Conservation (phyloP, 495 filamentous ascomycete species). For the Penicillium coffeae region DNA sequence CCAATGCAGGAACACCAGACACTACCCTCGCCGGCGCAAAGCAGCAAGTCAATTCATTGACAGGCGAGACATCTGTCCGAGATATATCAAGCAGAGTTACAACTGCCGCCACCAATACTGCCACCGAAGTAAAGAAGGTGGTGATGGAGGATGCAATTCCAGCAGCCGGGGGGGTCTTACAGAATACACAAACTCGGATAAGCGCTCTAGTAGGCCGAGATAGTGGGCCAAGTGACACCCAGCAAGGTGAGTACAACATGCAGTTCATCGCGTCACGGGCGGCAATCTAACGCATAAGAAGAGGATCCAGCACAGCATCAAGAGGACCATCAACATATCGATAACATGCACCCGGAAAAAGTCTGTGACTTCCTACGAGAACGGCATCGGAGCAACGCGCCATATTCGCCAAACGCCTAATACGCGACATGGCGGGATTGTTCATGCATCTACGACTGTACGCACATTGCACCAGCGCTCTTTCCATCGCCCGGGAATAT, state of each 20-base stretch:
- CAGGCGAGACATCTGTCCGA: neutral
- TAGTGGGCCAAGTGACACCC: neutral
- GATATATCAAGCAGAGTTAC: neutral
- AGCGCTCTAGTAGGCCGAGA: neutral
- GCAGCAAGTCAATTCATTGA: neutral
- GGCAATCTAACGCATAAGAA: no score
- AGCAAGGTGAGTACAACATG: neutral
- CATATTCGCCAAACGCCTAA: neutral
- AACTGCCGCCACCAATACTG: neutral
- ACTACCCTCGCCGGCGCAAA: neutral
- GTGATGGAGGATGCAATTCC: neutral
- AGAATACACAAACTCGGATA: neutral
- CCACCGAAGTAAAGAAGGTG: neutral
- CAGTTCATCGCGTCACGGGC: no score
- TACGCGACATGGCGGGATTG: no score
- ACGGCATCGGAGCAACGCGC: conserved; percentile 4
- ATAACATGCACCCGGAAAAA: conserved; percentile 2
- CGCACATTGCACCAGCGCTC: no score
- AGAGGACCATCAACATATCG: conserved; percentile 4
- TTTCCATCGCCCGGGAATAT: no score
- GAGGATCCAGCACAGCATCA: neutral
- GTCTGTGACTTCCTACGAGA: conserved; percentile 8
- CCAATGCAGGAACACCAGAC: neutral
- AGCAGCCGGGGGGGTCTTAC: neutral
- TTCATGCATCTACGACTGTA: no score